phyloP scores from a whole-genome alignment of 352 stramenopile genomes.

The Phytophthora ramorum region DNA sequence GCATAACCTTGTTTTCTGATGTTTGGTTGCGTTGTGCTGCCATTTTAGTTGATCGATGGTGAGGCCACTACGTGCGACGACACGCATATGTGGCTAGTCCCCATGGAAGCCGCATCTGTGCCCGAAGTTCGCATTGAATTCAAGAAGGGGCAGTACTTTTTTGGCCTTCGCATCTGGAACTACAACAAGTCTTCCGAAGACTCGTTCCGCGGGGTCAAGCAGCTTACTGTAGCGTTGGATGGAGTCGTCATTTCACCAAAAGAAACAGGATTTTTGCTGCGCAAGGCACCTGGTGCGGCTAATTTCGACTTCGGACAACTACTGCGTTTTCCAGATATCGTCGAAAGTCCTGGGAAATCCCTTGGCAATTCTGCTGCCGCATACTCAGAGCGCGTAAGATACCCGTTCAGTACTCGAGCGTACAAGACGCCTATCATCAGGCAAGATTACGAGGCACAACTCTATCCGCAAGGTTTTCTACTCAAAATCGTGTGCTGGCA shows the following conservation, averaged over 20 bases:
- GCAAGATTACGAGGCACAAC: conserved; percentile 89
- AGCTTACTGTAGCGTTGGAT: conserved; percentile 60
- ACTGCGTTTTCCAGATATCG: conserved; percentile 38
- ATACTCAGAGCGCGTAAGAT: conserved; percentile 49
- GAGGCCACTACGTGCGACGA: conserved; percentile 86
- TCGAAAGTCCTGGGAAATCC: not conserved
- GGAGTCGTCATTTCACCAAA: conserved; percentile 56
- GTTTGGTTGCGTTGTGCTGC: not conserved
- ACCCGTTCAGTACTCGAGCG: conserved; percentile 47
- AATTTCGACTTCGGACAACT: conserved; percentile 83
- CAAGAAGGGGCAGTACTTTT: conserved; percentile 55
- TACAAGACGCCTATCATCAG: conserved; percentile 81
- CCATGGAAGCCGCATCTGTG: conserved; percentile 40
- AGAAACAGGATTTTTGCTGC: conserved; percentile 67
- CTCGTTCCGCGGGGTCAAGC: conserved; percentile 71
- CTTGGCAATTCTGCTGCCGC: conserved; percentile 19
- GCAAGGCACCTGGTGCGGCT: conserved; percentile 77
- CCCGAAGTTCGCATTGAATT: conserved; percentile 71
- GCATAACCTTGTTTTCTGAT: not conserved
- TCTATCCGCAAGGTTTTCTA: conserved; percentile 87
- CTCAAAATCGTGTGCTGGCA: conserved; percentile 86
- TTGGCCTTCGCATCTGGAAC: conserved; percentile 80
- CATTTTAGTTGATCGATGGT: conserved; percentile 78
- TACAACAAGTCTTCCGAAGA: conserved; percentile 87
- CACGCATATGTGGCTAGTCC: conserved; percentile 92